These are phyloP conservation scores for Rubroboletus pulcherrimus DNA, from an alignment of 768 basidiomycete genomes.

Conservation along the genomic window DNA sequence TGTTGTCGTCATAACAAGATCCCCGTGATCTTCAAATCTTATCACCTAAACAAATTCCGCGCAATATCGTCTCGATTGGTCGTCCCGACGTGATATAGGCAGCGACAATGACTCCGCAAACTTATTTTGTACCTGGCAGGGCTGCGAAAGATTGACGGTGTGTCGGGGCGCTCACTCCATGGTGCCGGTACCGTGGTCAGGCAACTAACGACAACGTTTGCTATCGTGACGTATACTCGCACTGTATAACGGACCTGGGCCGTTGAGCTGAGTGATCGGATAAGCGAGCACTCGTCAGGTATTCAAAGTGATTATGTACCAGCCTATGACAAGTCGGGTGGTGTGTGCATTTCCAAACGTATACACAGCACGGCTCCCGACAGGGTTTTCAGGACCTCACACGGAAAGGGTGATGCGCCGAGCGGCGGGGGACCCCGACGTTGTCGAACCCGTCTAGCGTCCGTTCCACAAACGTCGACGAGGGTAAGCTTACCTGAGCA, in stretches of 20 bases:
- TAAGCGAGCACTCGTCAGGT: neutral
- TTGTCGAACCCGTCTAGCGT: neutral
- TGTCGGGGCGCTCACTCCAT: slow-evolving; percentile 21
- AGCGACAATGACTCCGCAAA: slow-evolving; percentile 4
- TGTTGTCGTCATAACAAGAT: neutral
- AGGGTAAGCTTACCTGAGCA: neutral
- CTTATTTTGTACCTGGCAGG: slow-evolving; percentile 8
- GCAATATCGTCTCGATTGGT: neutral
- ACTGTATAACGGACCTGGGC: slow-evolving; percentile 6
- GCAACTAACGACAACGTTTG: slow-evolving; percentile 9
- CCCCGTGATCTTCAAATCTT: neutral
- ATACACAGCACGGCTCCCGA: neutral
- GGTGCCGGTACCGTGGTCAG: slow-evolving; percentile 20
- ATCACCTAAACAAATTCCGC: neutral
- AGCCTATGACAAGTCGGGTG: neutral
- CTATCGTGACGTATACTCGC: slow-evolving; percentile 6
- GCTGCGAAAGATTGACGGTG: slow-evolving; percentile 20
- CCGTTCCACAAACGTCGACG: neutral
- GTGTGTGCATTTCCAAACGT: neutral
- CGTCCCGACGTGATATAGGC: neutral
- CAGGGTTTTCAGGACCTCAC: neutral
- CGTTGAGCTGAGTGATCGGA: neutral
- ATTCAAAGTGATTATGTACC: neutral
- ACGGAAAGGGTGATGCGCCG: neutral
- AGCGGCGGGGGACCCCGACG: neutral